These are phyloP conservation scores for Penicillium psychrofluorescens DNA, from an alignment of 495 filamentous ascomycete genomes.

Conservation along the genomic window DNA sequence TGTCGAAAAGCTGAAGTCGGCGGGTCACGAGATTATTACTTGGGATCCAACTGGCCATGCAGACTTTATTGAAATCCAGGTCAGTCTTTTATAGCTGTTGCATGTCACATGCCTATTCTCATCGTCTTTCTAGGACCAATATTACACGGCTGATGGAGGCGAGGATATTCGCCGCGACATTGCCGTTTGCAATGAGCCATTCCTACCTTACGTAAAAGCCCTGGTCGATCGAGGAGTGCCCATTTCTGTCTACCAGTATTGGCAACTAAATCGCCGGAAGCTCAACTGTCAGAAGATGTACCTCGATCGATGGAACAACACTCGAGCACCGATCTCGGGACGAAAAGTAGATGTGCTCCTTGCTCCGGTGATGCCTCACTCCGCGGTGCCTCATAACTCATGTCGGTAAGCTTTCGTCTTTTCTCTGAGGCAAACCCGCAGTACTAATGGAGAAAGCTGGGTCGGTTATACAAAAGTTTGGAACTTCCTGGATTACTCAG, in stretches of 20 bases:
- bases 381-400: conserved; percentile 34
- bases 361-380: conserved; percentile 41
- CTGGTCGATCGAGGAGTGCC: conserved; percentile 40
- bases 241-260: conserved; percentile 49
- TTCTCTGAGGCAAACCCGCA: too few species aligned
- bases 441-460: conserved; percentile 11
- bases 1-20: conserved; percentile 21
- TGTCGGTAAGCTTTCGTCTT: too few species aligned
- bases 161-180: conserved; percentile 48
- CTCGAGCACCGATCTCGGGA: conserved; percentile 32
- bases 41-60: conserved; percentile 40
- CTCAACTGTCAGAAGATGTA: conserved; percentile 44
- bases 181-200: conserved; percentile 41
- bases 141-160: conserved; percentile 48
- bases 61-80: conserved; percentile 30
- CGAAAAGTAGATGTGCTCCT: conserved; percentile 57
- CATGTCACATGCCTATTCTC: too few species aligned
- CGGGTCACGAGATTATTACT: conserved; percentile 40
- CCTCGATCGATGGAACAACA: conserved; percentile 47
- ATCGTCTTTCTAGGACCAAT: conserved; percentile 29
- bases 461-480: conserved; percentile 60
- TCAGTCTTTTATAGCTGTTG: too few species aligned
- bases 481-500: conserved; percentile 63
- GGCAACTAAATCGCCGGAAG: conserved; percentile 49
- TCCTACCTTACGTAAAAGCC: conserved; percentile 43